Conservation (phyloP, 2,329 filamentous ascomycete genomes). For the Claviceps spartinae region DNA sequence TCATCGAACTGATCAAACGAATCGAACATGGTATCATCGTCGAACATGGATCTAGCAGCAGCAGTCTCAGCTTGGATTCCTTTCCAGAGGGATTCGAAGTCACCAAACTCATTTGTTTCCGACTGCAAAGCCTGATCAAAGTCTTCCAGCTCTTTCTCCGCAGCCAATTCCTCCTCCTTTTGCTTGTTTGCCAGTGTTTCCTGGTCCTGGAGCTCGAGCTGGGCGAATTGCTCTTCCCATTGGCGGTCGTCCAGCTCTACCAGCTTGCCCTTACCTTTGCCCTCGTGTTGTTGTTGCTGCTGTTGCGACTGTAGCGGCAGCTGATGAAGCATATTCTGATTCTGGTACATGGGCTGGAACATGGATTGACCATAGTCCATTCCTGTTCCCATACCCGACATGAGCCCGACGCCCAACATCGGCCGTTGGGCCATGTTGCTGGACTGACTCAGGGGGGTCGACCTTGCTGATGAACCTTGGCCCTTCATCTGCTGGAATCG, state of each 20-base stretch:
- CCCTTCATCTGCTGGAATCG: constrained; percentile 66
- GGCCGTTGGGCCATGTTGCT: constrained; percentile 38
- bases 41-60: constrained; percentile 56
- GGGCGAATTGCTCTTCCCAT: constrained; percentile 93
- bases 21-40: constrained; percentile 42
- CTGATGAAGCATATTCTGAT: constrained; percentile 32
- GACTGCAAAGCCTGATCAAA: constrained; percentile 58
- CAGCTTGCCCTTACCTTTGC: constrained; percentile 79
- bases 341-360: constrained; percentile 35
- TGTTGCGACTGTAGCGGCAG: constrained; percentile 11
- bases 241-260: constrained; percentile 87
- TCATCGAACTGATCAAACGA: constrained; percentile 46
- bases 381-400: constrained; percentile 35
- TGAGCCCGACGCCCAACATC: constrained; percentile 42
- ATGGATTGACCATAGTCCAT: constrained; percentile 41
- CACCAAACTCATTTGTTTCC: constrained; percentile 64
- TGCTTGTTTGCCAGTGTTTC: constrained; percentile 32
- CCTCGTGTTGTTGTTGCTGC: constrained; percentile 34
- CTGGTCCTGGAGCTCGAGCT: constrained; percentile 60
- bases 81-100: constrained; percentile 83
- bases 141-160: constrained; percentile 77
- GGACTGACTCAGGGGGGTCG: constrained; percentile 44
- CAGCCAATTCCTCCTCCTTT: constrained; percentile 50
- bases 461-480: constrained; percentile 34
- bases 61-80: constrained; percentile 67